These are phyloP conservation scores for Salvia sclarea DNA, from an alignment of 305 asterid genomes.

Conservation along the genomic window DNA sequence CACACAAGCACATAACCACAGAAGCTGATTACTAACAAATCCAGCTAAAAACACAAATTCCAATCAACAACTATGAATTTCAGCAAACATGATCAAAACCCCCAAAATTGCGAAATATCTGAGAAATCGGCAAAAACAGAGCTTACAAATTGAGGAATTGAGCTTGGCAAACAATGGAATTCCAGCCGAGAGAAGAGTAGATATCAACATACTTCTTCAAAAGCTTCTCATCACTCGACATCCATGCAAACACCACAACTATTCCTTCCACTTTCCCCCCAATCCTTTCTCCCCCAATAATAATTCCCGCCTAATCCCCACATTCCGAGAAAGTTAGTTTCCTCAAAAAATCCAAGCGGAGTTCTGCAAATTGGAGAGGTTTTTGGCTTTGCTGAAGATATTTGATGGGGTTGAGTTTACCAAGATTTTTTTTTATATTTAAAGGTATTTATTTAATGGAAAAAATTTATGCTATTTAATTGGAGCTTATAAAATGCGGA, in stretches of 20 bases:
- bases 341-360: not conserved
- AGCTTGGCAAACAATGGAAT: slow-evolving; percentile 85
- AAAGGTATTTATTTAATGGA: not conserved
- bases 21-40: not conserved
- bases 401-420: slow-evolving; percentile 1
- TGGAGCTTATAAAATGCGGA: not conserved
- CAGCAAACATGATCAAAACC: not conserved
- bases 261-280: slow-evolving; percentile 71
- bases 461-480: not conserved
- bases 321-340: slow-evolving; percentile 41
- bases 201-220: slow-evolving; percentile 71
- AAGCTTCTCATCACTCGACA: slow-evolving; percentile 80
- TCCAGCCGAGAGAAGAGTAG: slow-evolving; percentile 85
- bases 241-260: slow-evolving; percentile 88
- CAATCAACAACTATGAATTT: not conserved
- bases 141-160: slow-evolving; percentile 82
- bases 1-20: not conserved
- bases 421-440: not conserved
- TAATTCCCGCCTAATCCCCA: slow-evolving; percentile 90
- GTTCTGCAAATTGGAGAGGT: slow-evolving; percentile 3
- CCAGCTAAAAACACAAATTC: slow-evolving; percentile 14
- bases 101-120: not conserved
- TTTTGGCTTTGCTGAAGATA: not conserved
- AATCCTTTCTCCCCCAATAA: slow-evolving; percentile 81
- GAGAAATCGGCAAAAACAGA: not conserved